Conservation (phyloP, 1,284 basidiomycete species). For the Anthracocystis panici-leucophaei region DNA sequence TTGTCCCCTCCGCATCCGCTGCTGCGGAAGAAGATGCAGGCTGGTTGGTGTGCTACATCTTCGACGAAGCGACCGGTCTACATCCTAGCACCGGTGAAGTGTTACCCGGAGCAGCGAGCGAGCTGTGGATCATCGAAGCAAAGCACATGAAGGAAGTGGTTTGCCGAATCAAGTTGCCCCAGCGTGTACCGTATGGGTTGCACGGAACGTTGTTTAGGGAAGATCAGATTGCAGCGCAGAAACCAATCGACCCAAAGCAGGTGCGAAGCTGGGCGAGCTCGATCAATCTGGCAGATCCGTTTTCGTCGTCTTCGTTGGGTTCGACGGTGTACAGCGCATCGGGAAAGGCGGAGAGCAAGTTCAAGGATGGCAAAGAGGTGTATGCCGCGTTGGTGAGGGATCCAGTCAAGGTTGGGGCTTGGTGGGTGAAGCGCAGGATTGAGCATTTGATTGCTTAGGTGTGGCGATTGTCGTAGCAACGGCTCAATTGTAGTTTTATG, state of each 20-base stretch:
- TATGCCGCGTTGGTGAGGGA: slow-evolving; percentile 44
- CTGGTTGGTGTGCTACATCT: slow-evolving; percentile 72
- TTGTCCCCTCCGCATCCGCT: slow-evolving; percentile 67
- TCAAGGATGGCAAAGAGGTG: slow-evolving; percentile 15
- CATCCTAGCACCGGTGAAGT: slow-evolving; percentile 68
- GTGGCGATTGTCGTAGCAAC: no score
- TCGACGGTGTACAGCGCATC: slow-evolving; percentile 20
- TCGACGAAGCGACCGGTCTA: slow-evolving; percentile 71
- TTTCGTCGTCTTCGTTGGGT: slow-evolving; percentile 16
- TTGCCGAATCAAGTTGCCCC: slow-evolving; percentile 71
- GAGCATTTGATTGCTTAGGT: slow-evolving; percentile 42
- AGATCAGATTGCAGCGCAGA: slow-evolving; percentile 63
- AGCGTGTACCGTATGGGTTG: slow-evolving; percentile 70
- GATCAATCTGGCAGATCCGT: slow-evolving; percentile 41
- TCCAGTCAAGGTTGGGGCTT: slow-evolving; percentile 38
- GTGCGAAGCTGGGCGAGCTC: slow-evolving; percentile 47
- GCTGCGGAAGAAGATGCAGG: slow-evolving; percentile 71
- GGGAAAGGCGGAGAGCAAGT: slow-evolving; percentile 29
- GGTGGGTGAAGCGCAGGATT: slow-evolving; percentile 51
- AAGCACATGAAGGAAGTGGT: slow-evolving; percentile 70
- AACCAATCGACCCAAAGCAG: slow-evolving; percentile 30
- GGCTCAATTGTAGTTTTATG: not conserved
- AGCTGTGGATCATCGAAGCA: slow-evolving; percentile 73
- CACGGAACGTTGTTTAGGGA: slow-evolving; percentile 69
- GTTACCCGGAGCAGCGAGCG: slow-evolving; percentile 65